Percentiles rank a stretch among this genome's conserved stretches.
Conservation (phyloP, 2,329 filamentous ascomycete genomes). For the Colletotrichum eleusines region DNA sequence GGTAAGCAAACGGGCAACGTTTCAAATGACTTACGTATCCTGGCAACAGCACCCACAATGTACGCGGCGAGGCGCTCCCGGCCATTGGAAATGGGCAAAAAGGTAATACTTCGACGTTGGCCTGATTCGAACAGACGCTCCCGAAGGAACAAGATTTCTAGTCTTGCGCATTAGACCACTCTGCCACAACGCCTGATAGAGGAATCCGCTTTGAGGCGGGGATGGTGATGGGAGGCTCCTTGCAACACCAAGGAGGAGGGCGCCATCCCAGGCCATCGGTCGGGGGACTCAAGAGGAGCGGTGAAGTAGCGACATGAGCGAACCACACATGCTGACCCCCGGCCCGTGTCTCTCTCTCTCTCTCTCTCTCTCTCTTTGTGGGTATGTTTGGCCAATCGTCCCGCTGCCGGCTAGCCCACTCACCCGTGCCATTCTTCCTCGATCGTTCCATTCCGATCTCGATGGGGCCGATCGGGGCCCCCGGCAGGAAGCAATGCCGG, state of each 20-base stretch:
- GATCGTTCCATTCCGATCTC: background rate
- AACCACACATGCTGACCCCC: no score
- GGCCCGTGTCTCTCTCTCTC: no score
- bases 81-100: conserved; percentile 1
- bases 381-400: background rate
- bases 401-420: conserved; percentile 6
- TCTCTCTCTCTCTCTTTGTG: no score
- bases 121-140: conserved; percentile 42
- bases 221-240: no score
- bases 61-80: no score
- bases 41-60: no score
- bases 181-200: conserved; percentile 38
- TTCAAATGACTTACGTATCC: no score
- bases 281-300: background rate
- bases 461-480: background rate
- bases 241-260: background rate
- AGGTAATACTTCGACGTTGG: conserved; percentile 22
- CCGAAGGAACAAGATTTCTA: conserved; percentile 42
- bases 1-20: background rate
- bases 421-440: background rate
- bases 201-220: background rate
- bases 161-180: conserved; percentile 42
- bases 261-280: background rate
- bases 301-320: background rate
- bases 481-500: background rate